Conservation (phyloP, 2,329 filamentous ascomycete genomes). For the Penicillium sumatraense region DNA sequence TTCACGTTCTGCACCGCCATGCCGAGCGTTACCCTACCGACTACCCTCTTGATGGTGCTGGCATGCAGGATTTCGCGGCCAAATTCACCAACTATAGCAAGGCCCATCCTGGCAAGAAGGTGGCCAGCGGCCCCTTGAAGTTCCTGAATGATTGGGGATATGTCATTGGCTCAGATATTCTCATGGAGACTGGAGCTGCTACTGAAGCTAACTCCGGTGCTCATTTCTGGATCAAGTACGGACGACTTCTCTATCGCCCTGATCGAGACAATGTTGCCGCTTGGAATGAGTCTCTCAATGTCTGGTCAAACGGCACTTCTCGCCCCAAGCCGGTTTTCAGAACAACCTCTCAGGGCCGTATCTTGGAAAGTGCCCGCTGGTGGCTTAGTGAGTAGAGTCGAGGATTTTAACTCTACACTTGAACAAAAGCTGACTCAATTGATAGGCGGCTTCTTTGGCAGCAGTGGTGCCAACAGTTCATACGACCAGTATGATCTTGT, state of each 20-base stretch:
- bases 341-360: slow-evolving; percentile 60
- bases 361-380: slow-evolving; percentile 54
- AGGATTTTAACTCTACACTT: too few species aligned
- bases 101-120: slow-evolving; percentile 33
- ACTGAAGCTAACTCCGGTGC: slow-evolving; percentile 58
- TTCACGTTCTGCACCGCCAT: slow-evolving; percentile 60
- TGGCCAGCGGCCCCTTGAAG: slow-evolving; percentile 53
- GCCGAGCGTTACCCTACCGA: slow-evolving; percentile 57
- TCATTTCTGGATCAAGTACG: slow-evolving; percentile 60
- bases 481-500: slow-evolving; percentile 48
- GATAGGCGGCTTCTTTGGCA: slow-evolving; percentile 27
- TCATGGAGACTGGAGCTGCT: slow-evolving; percentile 56
- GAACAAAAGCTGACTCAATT: slow-evolving; percentile 3
- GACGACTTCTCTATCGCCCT: slow-evolving; percentile 58
- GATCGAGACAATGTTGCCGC: slow-evolving; percentile 49
- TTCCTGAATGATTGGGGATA: slow-evolving; percentile 61
- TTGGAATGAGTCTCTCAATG: slow-evolving; percentile 50
- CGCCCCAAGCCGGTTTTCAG: slow-evolving; percentile 57
- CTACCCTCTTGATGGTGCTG: slow-evolving; percentile 53
- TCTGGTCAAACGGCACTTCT: slow-evolving; percentile 52
- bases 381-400: slow-evolving; percentile 44
- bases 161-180: slow-evolving; percentile 47
- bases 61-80: slow-evolving; percentile 53
- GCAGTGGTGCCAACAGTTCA: slow-evolving; percentile 32
- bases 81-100: slow-evolving; percentile 55